phyloP scores from a whole-genome alignment of 257 asterid genomes.

The Solanum habrochaites region DNA sequence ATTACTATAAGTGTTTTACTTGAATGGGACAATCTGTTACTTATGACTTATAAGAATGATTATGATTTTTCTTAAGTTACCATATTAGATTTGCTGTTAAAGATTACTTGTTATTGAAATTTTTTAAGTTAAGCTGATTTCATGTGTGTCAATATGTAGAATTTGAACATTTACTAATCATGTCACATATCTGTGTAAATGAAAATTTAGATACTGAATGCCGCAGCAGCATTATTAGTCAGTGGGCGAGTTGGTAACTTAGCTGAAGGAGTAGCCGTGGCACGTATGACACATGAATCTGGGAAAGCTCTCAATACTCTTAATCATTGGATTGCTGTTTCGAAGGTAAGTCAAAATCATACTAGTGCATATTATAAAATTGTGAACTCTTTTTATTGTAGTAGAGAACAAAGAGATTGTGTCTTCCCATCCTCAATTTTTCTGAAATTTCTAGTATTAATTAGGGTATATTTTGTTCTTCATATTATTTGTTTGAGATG shows the following conservation, averaged over 20 bases:
- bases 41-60: too few species aligned
- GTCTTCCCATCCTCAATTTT: too few species aligned
- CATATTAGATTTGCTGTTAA: not conserved
- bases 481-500: too few species aligned
- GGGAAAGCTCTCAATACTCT: conserved; percentile 42
- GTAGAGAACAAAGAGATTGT: too few species aligned
- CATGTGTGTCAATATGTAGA: not conserved
- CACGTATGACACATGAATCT: conserved; percentile 30
- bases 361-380: too few species aligned
- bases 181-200: not conserved
- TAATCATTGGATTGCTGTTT: conserved; percentile 23
- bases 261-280: conserved; percentile 35
- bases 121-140: not conserved
- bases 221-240: conserved; percentile 40
- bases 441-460: too few species aligned
- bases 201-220: conserved; percentile 28
- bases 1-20: too few species aligned
- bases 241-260: conserved; percentile 25
- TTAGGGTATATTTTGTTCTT: too few species aligned
- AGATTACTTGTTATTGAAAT: not conserved
- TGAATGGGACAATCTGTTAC: too few species aligned
- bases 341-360: conserved; percentile 12
- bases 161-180: not conserved
- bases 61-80: not conserved
- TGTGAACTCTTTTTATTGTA: too few species aligned